Evolutionary conservation across 1,284 basidiomycete genomes (phyloP).

Genomic region (Puccinia novopanici): DNA sequence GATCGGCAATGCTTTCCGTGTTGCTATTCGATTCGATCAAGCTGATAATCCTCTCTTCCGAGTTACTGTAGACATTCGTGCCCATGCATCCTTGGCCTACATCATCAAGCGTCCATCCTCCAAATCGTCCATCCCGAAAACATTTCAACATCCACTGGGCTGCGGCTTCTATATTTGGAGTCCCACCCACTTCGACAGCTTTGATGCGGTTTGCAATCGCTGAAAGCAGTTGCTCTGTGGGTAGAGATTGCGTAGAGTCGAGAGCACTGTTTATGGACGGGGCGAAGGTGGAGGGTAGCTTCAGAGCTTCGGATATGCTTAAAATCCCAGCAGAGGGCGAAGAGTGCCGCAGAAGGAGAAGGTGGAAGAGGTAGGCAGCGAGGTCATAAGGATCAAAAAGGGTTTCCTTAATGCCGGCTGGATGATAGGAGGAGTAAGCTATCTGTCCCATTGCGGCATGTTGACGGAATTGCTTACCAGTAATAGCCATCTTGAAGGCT

Average conservation of each 20-base stretch:
- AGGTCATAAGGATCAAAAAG: constrained; percentile 43
- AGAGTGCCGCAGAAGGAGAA: constrained; percentile 21
- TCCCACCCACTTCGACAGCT: no score
- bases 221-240: constrained; percentile 65
- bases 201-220: constrained; percentile 72
- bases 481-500: constrained; percentile 87
- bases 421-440: neutral
- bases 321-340: neutral
- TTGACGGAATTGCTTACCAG: constrained; percentile 66
- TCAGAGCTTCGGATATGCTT: constrained; percentile 14
- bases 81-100: constrained; percentile 55
- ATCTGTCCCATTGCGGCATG: neutral
- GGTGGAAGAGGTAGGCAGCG: constrained; percentile 33
- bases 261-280: neutral
- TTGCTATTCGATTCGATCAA: constrained; percentile 17
- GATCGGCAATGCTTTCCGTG: neutral
- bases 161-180: constrained; percentile 72
- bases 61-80: neutral
- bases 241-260: constrained; percentile 19
- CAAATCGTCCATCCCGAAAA: constrained; percentile 73
- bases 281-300: neutral
- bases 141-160: constrained; percentile 77
- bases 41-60: neutral
- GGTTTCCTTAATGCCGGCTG: constrained; percentile 45
- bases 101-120: constrained; percentile 63